Evolutionary conservation across 108 stramenopile species (phyloP), one percentile per base, ranked within the genome.

Genomic region (Cyclostephanos tholiformis): DNA sequence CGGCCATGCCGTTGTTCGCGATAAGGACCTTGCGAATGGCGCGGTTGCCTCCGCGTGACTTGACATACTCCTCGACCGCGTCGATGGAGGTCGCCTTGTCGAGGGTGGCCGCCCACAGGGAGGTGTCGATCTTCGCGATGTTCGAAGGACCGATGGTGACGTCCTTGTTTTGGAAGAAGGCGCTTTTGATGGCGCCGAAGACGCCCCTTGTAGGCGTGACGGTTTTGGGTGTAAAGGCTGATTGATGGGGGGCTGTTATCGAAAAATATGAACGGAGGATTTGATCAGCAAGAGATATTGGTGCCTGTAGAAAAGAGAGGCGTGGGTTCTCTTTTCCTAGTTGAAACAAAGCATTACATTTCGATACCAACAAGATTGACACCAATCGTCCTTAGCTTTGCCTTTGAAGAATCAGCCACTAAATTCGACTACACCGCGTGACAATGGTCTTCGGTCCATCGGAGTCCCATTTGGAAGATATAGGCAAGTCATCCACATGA

Each of bases 1-100:
- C 97, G 30, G 97, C 98, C 97, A 99, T 99, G 66, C 98, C 98
- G 79, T 99, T 99, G 92, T 99, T 99, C 69, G 97, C 95, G 79
- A 95, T 90, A 68, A 94, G 83, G 53, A 95, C 86, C 69, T 95
- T 97, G 61, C 87, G 82, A 78, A 98, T 98, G 41, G 86, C 75
- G 46, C 83, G 88, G 57, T 90, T 75, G 17, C 97, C 97, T 6
- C 97, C 97, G 17, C 93, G 93, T 20, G 75, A 81, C 67, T 86
- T 79, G 61, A 98, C 95, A 72, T 98, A 98, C 26, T 96, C 92
- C 57, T 93, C 95, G 44, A 97, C 75, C 26, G 87, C 81, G 64
- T 72, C 64, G 52, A 66, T 65, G 22, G 77, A 53, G 23, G 71
- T 65, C 39, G 76, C 19, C 61, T 75, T 74, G 48, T 80, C 79